Evolutionary conservation across 1,139 yeast species (phyloP), one percentile per base, ranked within the genome.

Genomic region (Pichia sp.): DNA sequence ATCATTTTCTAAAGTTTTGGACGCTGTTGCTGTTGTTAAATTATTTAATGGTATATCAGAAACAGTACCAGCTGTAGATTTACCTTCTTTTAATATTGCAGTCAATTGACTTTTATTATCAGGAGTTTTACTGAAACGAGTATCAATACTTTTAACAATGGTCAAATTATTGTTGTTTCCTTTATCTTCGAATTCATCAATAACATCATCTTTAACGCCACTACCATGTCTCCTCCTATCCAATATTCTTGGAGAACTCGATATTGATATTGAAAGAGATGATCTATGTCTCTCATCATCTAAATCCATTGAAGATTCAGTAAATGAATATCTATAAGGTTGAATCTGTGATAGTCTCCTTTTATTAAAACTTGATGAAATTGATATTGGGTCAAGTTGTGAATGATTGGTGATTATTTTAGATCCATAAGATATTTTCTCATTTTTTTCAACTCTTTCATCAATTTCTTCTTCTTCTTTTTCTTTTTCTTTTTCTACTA

Each of bases 271-370:
- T 8, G 56, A 51, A 10, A 40, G 35, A 9, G 53, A 48, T 7
- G 48, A 40, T 10, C 41, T 42, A 6, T 42, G 28, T 40, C 51
- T 57, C 45, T 59, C 63, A 37, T 59, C 55, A 42, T 59, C 63
- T 34, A 56, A 51, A 41, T 59, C 63, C 5, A 54, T 54, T 7
- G 56, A 48, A n/a, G 52, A 41, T 4, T 60, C 62, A 4, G 54
- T 51, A 40, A 57, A 58, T 7, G 62, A 57, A 41, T 46, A 59
- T 19, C 54, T 45, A 41, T 47, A 51, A 21, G 24, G 10, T 10
- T 22, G 24, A 7, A 22, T 8, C 10, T 7, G 7, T 22, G 24
- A 22, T 8, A 8, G 7, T 10, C 10, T 22, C 10, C 24, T 22
- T 22, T 22, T 22, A 7, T 22, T 10, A 7, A 22, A 8, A 8